Evolutionary conservation across 768 basidiomycete genomes (phyloP).

Genomic region (Suillus subluteus): DNA sequence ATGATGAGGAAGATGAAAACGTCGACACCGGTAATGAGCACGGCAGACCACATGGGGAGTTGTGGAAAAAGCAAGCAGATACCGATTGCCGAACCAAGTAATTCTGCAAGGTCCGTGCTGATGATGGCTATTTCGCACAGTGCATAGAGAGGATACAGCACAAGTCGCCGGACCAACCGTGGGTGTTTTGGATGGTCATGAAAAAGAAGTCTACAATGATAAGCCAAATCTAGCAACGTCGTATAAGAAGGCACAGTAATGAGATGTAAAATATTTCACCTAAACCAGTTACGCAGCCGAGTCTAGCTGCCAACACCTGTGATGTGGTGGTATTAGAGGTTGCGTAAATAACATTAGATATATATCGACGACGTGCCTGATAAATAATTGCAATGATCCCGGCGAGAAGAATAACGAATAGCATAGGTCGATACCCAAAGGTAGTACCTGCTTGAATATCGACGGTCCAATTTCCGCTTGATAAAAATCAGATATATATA

Average conservation of each 20-base stretch:
- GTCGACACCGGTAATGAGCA: constrained; percentile 52
- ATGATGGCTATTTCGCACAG: constrained; percentile 56
- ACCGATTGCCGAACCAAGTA: constrained; percentile 64
- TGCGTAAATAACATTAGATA: background rate
- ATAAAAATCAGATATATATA: background rate
- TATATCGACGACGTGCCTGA: constrained; percentile 28
- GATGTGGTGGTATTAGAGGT: constrained; percentile 4
- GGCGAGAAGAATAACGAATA: constrained; percentile 50
- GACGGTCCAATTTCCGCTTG: constrained; percentile 46
- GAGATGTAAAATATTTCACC: constrained; percentile 16
- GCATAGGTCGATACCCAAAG: constrained; percentile 48
- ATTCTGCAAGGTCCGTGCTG: constrained; percentile 61
- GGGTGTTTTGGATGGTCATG: constrained; percentile 46
- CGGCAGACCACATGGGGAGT: constrained; percentile 51
- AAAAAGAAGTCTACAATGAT: constrained; percentile 51
- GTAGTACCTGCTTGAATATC: constrained; percentile 45
- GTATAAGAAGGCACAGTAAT: background rate
- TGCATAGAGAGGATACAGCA: constrained; percentile 51
- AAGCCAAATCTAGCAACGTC: constrained; percentile 43
- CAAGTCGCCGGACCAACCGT: constrained; percentile 39
- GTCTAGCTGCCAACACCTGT: constrained; percentile 44
- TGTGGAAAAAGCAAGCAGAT: constrained; percentile 54
- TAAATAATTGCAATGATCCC: constrained; percentile 48
- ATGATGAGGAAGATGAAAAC: constrained; percentile 51
- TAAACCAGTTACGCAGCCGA: constrained; percentile 40